Evolutionary conservation across 2,329 filamentous ascomycete genomes (phyloP).

Genomic region (Xylariomycetidae sp.): DNA sequence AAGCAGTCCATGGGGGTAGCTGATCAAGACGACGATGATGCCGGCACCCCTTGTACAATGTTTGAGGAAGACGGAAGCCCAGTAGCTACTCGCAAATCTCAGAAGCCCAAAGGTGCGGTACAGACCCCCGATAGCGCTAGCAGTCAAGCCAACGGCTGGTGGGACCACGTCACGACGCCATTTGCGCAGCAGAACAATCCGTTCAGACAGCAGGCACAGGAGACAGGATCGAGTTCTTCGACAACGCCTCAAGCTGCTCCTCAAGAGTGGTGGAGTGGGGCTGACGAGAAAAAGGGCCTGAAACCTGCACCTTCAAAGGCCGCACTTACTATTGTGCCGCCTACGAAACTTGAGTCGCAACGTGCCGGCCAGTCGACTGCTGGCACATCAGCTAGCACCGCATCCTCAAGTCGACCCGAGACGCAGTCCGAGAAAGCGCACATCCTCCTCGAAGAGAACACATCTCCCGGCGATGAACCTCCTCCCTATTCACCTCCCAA

Average conservation of each 20-base stretch:
- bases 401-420: slow-evolving; percentile 15
- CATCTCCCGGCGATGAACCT: slow-evolving; percentile 36
- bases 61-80: slow-evolving; percentile 65
- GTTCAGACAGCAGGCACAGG: slow-evolving; percentile 32
- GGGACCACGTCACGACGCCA: slow-evolving; percentile 71
- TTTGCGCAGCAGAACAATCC: slow-evolving; percentile 52
- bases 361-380: slow-evolving; percentile 16
- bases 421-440: slow-evolving; percentile 33
- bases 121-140: slow-evolving; percentile 45
- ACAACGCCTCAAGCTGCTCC: slow-evolving; percentile 9
- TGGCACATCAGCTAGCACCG: slow-evolving; percentile 19
- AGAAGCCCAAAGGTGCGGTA: slow-evolving; percentile 32
- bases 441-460: slow-evolving; percentile 34
- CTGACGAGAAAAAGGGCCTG: slow-evolving; percentile 19
- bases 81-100: slow-evolving; percentile 32
- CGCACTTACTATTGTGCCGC: slow-evolving; percentile 14
- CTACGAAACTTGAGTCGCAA: slow-evolving; percentile 14
- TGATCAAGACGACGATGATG: slow-evolving; percentile 42
- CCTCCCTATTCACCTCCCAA: slow-evolving; percentile 53
- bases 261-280: slow-evolving; percentile 24
- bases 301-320: slow-evolving; percentile 9
- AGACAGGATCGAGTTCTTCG: slow-evolving; percentile 12
- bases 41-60: slow-evolving; percentile 55
- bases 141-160: slow-evolving; percentile 65
- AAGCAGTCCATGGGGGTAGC: slow-evolving; percentile 22